A percentile compares a stretch with the other conserved stretches of the same genome.
phyloP scores from a whole-genome alignment of 2,329 filamentous ascomycete genomes.

The Coniochaeta pulveracea region DNA sequence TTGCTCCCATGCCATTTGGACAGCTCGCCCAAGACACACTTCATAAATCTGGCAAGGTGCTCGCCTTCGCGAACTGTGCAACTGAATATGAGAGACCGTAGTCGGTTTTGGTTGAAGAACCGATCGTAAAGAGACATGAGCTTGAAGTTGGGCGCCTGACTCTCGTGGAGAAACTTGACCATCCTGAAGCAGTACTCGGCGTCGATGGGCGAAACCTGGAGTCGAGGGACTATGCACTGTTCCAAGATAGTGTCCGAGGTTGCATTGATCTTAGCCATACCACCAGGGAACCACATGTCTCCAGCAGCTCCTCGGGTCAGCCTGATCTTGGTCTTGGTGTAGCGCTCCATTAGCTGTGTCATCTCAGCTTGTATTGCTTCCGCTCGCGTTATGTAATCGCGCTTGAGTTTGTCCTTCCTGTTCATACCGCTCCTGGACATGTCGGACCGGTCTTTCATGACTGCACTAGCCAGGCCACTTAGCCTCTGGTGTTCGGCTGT shows the following conservation, averaged over 20 bases:
- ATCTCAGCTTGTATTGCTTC: constrained; percentile 64
- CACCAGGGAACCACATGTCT: constrained; percentile 66
- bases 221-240: constrained; percentile 82
- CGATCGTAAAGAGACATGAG: constrained; percentile 74
- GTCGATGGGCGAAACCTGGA: constrained; percentile 74
- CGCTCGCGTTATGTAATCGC: constrained; percentile 55
- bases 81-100: constrained; percentile 75
- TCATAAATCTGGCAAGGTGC: constrained; percentile 84
- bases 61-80: constrained; percentile 87
- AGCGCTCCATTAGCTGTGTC: constrained; percentile 55
- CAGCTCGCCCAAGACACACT: constrained; percentile 69
- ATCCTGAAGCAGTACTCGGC: constrained; percentile 83
- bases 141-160: constrained; percentile 75
- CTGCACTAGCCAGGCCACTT: constrained; percentile 52
- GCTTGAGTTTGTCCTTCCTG: constrained; percentile 60
- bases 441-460: constrained; percentile 63
- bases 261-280: constrained; percentile 49
- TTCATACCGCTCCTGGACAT: constrained; percentile 53
- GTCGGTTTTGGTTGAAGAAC: constrained; percentile 71
- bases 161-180: constrained; percentile 77
- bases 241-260: constrained; percentile 73
- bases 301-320: constrained; percentile 65
- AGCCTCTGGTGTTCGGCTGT: constrained; percentile 61
- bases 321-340: constrained; percentile 55
- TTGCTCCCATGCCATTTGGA: constrained; percentile 75